Base-by-base conservation (phyloP, 176 grass and related monocot genomes). In the Oryza coarctata region DNA sequence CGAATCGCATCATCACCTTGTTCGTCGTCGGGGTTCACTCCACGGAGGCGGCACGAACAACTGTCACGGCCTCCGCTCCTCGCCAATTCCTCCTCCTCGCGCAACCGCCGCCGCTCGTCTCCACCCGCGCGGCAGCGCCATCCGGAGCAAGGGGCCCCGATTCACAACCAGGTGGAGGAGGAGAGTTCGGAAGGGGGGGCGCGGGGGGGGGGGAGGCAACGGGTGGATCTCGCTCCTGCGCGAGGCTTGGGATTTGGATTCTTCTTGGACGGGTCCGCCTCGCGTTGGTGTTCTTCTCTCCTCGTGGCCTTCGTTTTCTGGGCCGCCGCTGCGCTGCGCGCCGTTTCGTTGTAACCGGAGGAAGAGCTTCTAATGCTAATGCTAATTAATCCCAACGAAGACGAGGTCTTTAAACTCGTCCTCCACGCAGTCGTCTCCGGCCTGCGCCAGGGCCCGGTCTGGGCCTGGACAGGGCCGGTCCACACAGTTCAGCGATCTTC, bases 1-100 rank as follows among this genome's bases (percentile, higher is more conserved):
- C 40, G 25, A 75, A 62, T 36, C 77, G 0, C 40, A 1, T 28
- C 65, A 25, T 77, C 65, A 90, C 88, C 88, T 83, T 45, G 67
- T 43, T 28, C 66, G 26, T 28, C 66, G 26, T 0, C 35, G n/a
- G 61, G 10, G 36, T 17, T 20, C 70, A 28, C 73, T 2, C 15
- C 6, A 20, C 1, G 47, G 17, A 20, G 47, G 6, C 22, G n/a
- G 68, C 41, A 26, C 26, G 47, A 28, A 22, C 57, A 18, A 49
- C 31, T 33, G 45, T 6, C 11, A 72, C 33, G 55, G 43, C 20
- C 13, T 7, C n/a, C 22, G 8, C 15, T 3, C 39, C 9, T 15
- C 43, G 20, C 12, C n/a, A 14, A 12, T 64, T 4, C 36, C 73
- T 41, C 39, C 9, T 27, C 47, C 63, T 27, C 34, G 34, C 10